phyloP scores from a whole-genome alignment of 73 alveolate genomes.

The Stentor coeruleus region DNA sequence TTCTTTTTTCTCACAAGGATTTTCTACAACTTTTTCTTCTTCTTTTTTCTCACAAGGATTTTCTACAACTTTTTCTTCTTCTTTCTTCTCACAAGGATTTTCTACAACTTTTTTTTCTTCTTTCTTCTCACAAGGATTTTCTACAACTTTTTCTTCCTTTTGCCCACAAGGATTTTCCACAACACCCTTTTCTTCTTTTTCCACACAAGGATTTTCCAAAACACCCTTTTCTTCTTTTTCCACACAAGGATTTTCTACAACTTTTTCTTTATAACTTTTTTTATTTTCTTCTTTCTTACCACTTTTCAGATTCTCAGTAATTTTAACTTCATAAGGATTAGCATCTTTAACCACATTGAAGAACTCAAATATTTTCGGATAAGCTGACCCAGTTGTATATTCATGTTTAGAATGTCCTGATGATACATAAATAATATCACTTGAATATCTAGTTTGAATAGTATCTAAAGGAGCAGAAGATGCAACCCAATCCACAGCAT shows the following conservation, averaged over 20 bases:
- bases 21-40: conserved; percentile 12
- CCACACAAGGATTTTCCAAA: no score
- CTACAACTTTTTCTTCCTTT: no score
- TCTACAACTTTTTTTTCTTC: no score
- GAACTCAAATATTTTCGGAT: conserved; percentile 31
- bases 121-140: no score
- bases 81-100: no score
- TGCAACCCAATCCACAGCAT: conserved; percentile 8
- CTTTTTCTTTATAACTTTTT: no score
- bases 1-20: not conserved
- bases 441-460: not conserved
- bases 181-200: no score
- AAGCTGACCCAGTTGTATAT: conserved; percentile 58
- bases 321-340: not conserved
- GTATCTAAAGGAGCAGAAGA: conserved; percentile 3
- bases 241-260: no score
- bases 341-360: conserved; percentile 11
- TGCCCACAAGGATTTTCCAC: no score
- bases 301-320: not conserved
- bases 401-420: conserved; percentile 57
- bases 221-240: no score
- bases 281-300: no score
- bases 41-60: no score
- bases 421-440: conserved; percentile 42
- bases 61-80: not conserved